These are phyloP conservation scores for Arthrobotrys musiformis DNA, from an alignment of 2,329 filamentous ascomycete genomes.

Conservation along the genomic window DNA sequence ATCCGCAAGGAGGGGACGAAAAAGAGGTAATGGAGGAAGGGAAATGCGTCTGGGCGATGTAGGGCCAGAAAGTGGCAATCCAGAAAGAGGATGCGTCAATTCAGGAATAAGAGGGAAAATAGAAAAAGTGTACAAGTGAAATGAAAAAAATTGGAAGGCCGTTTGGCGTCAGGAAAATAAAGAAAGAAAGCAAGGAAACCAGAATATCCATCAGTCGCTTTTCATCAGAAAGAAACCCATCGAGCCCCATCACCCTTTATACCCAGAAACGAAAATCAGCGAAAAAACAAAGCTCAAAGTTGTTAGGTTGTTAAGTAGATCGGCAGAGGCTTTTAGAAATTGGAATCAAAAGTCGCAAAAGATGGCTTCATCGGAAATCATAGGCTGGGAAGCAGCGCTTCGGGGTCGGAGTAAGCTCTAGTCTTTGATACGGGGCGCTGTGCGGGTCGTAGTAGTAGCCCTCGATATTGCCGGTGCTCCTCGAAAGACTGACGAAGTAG, in stretches of 20 bases:
- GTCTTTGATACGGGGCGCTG: conserved; percentile 68
- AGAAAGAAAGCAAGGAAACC: neutral
- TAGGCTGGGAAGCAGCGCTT: conserved; percentile 59
- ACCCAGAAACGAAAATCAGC: neutral
- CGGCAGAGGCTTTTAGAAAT: neutral
- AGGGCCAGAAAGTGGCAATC: neutral
- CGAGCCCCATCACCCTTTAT: conserved; percentile 6
- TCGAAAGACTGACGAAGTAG: conserved; percentile 67
- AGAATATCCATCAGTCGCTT: conserved; percentile 14
- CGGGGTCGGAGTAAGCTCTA: conserved; percentile 63
- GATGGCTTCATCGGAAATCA: conserved; percentile 57
- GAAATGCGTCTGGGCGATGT: neutral
- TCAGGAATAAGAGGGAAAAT: neutral
- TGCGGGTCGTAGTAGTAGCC: conserved; percentile 70
- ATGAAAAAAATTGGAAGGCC: neutral
- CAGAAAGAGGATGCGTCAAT: neutral
- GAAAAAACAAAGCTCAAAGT: neutral
- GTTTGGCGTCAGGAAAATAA: neutral
- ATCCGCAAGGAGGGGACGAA: neutral
- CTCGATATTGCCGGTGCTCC: conserved; percentile 65
- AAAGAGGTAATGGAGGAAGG: neutral
- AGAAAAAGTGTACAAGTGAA: conserved; percentile 15
- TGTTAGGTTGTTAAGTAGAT: neutral
- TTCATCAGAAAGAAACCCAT: conserved; percentile 16
- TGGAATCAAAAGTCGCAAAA: neutral